Evolutionary conservation across 371 early-diverging fungal species (phyloP).

Genomic region (Coemansia linderi): DNA sequence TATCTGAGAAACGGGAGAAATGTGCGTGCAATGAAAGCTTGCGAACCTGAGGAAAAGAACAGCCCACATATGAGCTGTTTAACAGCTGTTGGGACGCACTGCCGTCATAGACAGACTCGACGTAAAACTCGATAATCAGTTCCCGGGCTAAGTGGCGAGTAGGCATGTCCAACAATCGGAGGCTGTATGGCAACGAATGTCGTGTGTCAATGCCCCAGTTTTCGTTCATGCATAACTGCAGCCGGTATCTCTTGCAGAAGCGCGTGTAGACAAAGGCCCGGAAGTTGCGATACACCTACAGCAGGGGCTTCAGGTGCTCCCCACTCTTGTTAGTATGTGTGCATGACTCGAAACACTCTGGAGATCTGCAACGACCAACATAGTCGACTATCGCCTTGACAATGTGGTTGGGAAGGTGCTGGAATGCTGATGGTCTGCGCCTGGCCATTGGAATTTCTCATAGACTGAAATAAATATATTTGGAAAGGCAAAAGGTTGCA

Average conservation of each 20-base stretch:
- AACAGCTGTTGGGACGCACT: not conserved
- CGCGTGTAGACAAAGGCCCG: not conserved
- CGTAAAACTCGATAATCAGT: not conserved
- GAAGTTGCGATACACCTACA: not conserved
- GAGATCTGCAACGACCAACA: not conserved
- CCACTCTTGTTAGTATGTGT: not conserved
- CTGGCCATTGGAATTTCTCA: not conserved
- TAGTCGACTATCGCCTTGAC: not conserved
- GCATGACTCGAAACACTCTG: not conserved
- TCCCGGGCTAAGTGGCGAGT: not conserved
- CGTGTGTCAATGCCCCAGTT: not conserved
- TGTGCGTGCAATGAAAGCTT: not conserved
- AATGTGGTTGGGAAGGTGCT: not conserved
- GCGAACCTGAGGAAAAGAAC: not conserved
- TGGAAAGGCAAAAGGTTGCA: too few species aligned
- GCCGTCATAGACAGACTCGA: not conserved
- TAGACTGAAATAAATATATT: too few species aligned
- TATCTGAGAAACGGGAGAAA: not conserved
- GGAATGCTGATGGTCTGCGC: not conserved
- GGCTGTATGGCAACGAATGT: not conserved
- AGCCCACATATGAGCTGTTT: not conserved
- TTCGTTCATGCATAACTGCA: not conserved
- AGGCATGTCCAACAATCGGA: not conserved
- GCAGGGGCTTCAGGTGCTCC: not conserved
- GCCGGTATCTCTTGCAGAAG: not conserved